These are phyloP conservation scores for Hypomontagnella monticulosa DNA, from an alignment of 495 filamentous ascomycete species.

Conservation along the genomic window DNA sequence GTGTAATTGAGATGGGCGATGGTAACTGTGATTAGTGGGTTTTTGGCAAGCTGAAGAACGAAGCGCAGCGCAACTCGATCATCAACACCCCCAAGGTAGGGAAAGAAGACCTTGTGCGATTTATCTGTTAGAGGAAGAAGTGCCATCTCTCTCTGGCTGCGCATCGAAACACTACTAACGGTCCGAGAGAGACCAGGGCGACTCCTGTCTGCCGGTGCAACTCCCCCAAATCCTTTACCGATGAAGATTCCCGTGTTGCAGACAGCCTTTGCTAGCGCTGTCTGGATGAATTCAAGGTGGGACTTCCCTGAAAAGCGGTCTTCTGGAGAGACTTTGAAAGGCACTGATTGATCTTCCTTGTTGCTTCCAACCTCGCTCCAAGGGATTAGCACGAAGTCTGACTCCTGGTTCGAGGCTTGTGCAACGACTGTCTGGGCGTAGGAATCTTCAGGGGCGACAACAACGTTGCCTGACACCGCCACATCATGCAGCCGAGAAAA, in stretches of 20 bases:
- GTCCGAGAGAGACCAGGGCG: slow-evolving; percentile 55
- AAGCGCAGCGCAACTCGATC: slow-evolving; percentile 83
- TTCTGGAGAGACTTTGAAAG: slow-evolving; percentile 47
- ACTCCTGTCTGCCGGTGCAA: slow-evolving; percentile 48
- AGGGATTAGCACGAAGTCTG: slow-evolving; percentile 87
- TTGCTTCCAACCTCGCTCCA: slow-evolving; percentile 89
- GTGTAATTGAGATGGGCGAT: slow-evolving; percentile 64
- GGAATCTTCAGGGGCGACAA: slow-evolving; percentile 76
- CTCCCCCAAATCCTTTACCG: slow-evolving; percentile 74
- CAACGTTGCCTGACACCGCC: slow-evolving; percentile 80
- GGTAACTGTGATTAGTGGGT: slow-evolving; percentile 78
- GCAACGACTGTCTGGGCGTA: slow-evolving; percentile 80
- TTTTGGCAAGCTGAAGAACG: slow-evolving; percentile 81
- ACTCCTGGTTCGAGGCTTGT: slow-evolving; percentile 71
- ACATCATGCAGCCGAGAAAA: slow-evolving; percentile 88
- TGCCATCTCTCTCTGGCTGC: slow-evolving; percentile 57
- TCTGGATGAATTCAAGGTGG: slow-evolving; percentile 74
- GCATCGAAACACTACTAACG: slow-evolving; percentile 67
- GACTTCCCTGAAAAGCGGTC: slow-evolving; percentile 61
- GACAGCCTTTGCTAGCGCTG: slow-evolving; percentile 65
- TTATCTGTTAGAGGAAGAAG: slow-evolving; percentile 65
- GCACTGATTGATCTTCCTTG: slow-evolving; percentile 65
- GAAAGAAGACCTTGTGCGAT: slow-evolving; percentile 86
- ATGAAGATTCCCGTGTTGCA: slow-evolving; percentile 85
- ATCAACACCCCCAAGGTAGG: slow-evolving; percentile 86